A percentile compares a stretch with the other conserved stretches of the same genome.
These are phyloP conservation scores for Saccharomyces mikatae DNA, from an alignment of 805 yeast genomes.

Conservation along the genomic window DNA sequence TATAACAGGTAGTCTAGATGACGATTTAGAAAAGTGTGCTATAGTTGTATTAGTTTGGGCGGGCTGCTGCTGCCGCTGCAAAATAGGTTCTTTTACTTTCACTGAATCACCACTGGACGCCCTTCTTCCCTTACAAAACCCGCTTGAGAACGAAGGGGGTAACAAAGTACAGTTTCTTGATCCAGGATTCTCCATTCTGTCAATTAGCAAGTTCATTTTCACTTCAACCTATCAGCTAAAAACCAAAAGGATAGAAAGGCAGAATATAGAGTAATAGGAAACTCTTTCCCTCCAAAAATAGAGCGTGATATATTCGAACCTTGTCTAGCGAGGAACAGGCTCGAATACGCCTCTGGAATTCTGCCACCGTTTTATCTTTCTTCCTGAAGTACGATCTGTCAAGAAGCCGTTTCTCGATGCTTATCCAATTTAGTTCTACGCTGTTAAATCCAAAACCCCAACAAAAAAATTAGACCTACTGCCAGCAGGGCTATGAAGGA, in stretches of 20 bases:
- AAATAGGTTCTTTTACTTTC: not conserved
- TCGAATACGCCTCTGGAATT: not conserved
- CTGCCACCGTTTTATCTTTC: not conserved
- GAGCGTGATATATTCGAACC: not conserved
- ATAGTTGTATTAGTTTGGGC: not conserved
- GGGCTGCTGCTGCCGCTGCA: not conserved
- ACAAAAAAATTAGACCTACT: not conserved
- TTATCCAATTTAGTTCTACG: not conserved
- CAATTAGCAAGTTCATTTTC: constrained; percentile 7
- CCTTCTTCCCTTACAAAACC: not conserved
- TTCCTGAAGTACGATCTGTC: not conserved
- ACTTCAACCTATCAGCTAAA: not conserved
- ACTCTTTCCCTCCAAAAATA: not conserved
- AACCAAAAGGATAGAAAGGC: not conserved
- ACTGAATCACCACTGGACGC: not conserved
- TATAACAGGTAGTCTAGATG: not conserved
- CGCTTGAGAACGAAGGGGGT: not conserved
- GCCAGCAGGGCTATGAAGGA: not conserved
- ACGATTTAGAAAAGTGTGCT: not conserved
- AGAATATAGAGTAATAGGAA: not conserved
- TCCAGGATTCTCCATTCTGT: constrained; percentile 8
- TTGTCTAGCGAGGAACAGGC: not conserved
- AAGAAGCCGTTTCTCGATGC: not conserved
- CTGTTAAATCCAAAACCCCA: not conserved
- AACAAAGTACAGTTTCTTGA: not conserved